phyloP scores from a whole-genome alignment of 108 stramenopile species.

The Seminavis robusta region DNA sequence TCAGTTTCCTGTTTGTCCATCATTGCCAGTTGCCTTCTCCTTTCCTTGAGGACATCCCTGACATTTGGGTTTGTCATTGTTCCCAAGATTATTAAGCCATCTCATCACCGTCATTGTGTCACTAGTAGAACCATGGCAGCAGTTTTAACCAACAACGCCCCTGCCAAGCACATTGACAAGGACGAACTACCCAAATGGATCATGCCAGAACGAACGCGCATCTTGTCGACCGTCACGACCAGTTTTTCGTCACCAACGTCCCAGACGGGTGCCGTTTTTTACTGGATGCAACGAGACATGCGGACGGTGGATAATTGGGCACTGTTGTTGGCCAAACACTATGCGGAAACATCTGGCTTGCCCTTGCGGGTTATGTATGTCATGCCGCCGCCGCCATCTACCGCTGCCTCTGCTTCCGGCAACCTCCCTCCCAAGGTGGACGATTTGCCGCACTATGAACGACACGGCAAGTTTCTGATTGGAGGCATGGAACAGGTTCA shows the following conservation, averaged over 20 bases:
- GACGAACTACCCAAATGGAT: conserved; percentile 17
- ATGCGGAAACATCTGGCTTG: conserved; percentile 48
- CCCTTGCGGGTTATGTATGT: conserved; percentile 79
- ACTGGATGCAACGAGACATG: conserved; percentile 98
- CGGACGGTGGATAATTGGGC: conserved; percentile 96
- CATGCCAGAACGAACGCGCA: conserved; percentile 29
- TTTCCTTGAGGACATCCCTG: too few relatives aligned
- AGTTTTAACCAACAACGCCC: neutral
- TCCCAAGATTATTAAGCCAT: too few relatives aligned
- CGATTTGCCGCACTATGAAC: conserved; percentile 57
- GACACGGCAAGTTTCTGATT: conserved; percentile 87
- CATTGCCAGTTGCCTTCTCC: too few relatives aligned
- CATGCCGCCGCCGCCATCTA: conserved; percentile 51
- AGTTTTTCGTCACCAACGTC: neutral
- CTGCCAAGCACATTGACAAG: neutral
- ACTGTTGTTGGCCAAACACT: conserved; percentile 70
- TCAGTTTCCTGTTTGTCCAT: too few relatives aligned
- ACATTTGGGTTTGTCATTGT: too few relatives aligned
- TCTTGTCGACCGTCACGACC: conserved; percentile 9
- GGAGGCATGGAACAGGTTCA: conserved; percentile 85
- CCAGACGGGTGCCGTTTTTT: conserved; percentile 48
- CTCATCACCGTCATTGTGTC: too few relatives aligned
- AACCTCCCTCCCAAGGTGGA: conserved; percentile 30
- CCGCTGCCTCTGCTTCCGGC: conserved; percentile 13
- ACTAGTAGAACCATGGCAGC: neutral